Evolutionary conservation across 1,139 yeast genomes (phyloP).

Genomic region (Kodamaea fungicola): DNA sequence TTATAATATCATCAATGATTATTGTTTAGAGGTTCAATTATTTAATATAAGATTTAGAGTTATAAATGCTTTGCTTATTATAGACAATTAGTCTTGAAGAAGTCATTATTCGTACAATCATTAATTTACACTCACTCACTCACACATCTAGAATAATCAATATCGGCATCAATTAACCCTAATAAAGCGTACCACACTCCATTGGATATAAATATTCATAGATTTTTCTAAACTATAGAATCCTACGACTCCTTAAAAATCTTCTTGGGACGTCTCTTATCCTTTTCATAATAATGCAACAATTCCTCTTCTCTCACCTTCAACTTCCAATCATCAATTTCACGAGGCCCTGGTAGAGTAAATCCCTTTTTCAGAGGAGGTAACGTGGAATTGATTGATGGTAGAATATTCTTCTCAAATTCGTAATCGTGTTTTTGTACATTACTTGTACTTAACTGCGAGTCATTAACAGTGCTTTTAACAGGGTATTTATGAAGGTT

Average conservation of each 20-base stretch:
- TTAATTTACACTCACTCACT: too few species aligned
- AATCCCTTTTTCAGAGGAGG: constrained; percentile 2
- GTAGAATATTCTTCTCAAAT: constrained; percentile 5
- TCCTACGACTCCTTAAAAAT: not conserved
- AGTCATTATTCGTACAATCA: too few species aligned
- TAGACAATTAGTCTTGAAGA: too few species aligned
- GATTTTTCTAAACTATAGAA: too few species aligned
- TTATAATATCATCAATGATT: not conserved
- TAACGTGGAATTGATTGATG: constrained; percentile 9
- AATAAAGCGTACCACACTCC: too few species aligned
- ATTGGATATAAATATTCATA: too few species aligned
- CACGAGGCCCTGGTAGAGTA: constrained; percentile 10
- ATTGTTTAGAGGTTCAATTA: not conserved
- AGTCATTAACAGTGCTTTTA: not conserved
- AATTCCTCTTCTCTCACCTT: not conserved
- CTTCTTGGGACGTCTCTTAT: not conserved
- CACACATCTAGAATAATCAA: too few species aligned
- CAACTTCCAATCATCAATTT: constrained; percentile 8
- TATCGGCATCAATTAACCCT: too few species aligned
- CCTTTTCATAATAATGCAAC: not conserved
- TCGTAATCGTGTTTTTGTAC: constrained; percentile 10
- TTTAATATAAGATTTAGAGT: not conserved
- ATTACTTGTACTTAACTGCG: constrained; percentile 12
- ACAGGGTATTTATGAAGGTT: not conserved
- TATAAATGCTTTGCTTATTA: too few species aligned